A percentile compares a stretch with the other conserved stretches of the same genome.
Conservation (phyloP, 495 filamentous ascomycete genomes). For the Bathelium albidoporum region DNA sequence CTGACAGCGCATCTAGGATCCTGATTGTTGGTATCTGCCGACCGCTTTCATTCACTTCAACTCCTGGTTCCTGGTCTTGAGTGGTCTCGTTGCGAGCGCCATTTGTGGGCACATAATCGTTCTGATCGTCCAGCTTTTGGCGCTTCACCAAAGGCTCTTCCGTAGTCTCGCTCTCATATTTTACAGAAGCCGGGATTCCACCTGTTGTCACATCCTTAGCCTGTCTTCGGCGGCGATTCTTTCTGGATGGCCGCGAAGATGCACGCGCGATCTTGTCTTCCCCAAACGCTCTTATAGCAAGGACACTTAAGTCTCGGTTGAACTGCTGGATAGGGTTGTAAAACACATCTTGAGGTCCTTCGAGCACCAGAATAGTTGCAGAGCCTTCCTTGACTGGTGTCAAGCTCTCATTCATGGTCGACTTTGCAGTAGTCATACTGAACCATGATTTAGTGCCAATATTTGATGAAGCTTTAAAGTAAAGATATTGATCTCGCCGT, state of each 20-base stretch:
- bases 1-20: slow-evolving; percentile 90
- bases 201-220: not conserved
- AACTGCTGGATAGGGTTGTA: slow-evolving; percentile 99
- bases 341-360: slow-evolving; percentile 63
- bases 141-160: not conserved
- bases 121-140: not conserved
- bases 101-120: not conserved
- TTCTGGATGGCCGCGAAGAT: not conserved
- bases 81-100: not conserved
- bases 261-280: slow-evolving; percentile 38
- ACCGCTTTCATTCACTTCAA: not conserved
- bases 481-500: not conserved
- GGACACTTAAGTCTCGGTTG: slow-evolving; percentile 87
- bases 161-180: not conserved
- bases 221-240: not conserved
- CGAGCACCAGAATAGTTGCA: not conserved
- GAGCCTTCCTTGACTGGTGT: not conserved
- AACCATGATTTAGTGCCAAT: not conserved
- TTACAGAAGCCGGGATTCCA: not conserved
- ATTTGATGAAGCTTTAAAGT: not conserved
- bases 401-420: slow-evolving; percentile 14
- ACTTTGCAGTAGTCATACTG: not conserved
- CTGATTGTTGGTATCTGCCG: slow-evolving; percentile 40
- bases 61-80: not conserved
- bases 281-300: slow-evolving; percentile 77